Percentiles rank a stretch among this genome's conserved stretches.
phyloP scores from a whole-genome alignment of 2,329 filamentous ascomycete genomes.

The Thelonectria discophora region DNA sequence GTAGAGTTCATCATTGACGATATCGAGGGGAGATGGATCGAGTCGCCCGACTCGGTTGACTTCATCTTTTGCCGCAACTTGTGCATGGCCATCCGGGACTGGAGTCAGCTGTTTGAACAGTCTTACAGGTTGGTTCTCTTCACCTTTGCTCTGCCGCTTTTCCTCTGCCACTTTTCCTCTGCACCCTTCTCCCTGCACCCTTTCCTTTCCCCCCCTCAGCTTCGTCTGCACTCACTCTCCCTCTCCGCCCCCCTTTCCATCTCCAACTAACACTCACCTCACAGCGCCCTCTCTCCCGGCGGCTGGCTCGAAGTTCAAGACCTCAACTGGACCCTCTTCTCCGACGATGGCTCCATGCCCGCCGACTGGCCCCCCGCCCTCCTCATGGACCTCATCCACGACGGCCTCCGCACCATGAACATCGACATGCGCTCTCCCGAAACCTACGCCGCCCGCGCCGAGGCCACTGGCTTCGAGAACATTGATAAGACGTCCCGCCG shows the following conservation, averaged over 20 bases:
- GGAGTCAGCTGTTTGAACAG: conserved; percentile 18
- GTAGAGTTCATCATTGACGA: conserved; percentile 48
- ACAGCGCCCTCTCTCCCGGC: conserved; percentile 48
- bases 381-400: conserved; percentile 37
- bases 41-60: conserved; percentile 33
- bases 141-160: background rate
- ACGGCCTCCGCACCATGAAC: conserved; percentile 39
- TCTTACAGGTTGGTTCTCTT: conserved; percentile 23
- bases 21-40: conserved; percentile 42
- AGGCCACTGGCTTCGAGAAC: background rate
- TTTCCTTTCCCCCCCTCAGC: too few species aligned
- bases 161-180: too few species aligned
- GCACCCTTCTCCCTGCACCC: background rate
- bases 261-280: background rate
- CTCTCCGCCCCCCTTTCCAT: background rate
- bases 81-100: conserved; percentile 46
- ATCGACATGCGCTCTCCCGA: conserved; percentile 39
- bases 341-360: conserved; percentile 40
- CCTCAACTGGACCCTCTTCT: conserved; percentile 28
- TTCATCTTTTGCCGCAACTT: conserved; percentile 42
- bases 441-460: background rate
- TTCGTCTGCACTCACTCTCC: too few species aligned
- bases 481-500: background rate
- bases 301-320: conserved; percentile 57
- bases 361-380: conserved; percentile 34